These are phyloP conservation scores for Lotus japonicus DNA, from an alignment of 306 rosid genomes.

Conservation along the genomic window DNA sequence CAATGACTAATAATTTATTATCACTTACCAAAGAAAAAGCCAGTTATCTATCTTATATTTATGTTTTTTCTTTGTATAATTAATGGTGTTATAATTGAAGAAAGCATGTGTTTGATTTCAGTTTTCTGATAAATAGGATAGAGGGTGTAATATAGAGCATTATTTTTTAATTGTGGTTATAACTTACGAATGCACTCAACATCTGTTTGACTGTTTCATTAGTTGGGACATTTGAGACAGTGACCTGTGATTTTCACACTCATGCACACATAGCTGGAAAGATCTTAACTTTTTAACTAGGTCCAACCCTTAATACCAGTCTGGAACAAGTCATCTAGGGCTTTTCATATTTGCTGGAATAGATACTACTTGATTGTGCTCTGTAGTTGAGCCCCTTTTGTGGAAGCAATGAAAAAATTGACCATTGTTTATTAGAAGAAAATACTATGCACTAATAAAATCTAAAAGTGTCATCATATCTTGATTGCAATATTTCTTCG, in stretches of 20 bases:
- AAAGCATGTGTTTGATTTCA: background rate
- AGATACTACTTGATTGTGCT: background rate
- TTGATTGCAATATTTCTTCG: slow-evolving; percentile 6
- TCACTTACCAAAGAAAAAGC: background rate
- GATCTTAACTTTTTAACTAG: background rate
- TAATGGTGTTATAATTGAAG: background rate
- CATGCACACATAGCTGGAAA: background rate
- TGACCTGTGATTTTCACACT: background rate
- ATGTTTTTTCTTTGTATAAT: background rate
- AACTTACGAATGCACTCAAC: background rate
- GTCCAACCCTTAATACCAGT: background rate
- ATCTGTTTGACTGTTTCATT: background rate
- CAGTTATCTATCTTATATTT: background rate
- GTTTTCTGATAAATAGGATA: background rate
- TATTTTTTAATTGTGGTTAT: background rate
- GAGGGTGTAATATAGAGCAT: background rate
- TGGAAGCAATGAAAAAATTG: background rate
- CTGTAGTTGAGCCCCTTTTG: background rate
- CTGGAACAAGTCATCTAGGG: background rate
- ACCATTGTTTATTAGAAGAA: background rate
- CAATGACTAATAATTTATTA: background rate
- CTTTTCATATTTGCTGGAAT: background rate
- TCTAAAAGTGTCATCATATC: background rate
- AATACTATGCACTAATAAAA: background rate
- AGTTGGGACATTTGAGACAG: background rate